A percentile compares a stretch with the other conserved stretches of the same genome.
Conservation (phyloP, 2,329 filamentous ascomycete species). For the Pseudocercospora fuligena region DNA sequence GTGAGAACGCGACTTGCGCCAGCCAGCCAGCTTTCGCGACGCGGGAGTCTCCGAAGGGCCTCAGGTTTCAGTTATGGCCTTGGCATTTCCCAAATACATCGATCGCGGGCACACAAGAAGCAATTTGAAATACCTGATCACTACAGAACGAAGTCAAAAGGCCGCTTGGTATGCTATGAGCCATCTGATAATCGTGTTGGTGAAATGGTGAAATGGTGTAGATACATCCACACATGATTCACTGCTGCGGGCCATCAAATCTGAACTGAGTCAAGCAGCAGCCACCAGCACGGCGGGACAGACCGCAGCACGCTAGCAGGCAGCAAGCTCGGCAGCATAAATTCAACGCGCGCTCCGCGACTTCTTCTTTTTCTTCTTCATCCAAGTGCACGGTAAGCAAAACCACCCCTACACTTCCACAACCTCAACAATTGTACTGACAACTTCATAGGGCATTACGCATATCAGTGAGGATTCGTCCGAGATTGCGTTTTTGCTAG, state of each 20-base stretch:
- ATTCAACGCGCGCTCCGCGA: not conserved
- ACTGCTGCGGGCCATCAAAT: not conserved
- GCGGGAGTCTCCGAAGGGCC: not conserved
- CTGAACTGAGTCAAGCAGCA: not conserved
- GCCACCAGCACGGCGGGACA: not conserved
- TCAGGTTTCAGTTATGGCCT: not conserved
- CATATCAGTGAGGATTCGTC: slow-evolving; percentile 86
- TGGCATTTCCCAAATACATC: not conserved
- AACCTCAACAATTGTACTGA: not conserved
- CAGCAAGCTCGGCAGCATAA: not conserved
- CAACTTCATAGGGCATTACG: slow-evolving; percentile 66
- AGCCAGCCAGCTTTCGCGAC: slow-evolving; percentile 9
- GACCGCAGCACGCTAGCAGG: not conserved
- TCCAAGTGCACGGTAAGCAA: slow-evolving; percentile 54
- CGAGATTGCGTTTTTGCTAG: slow-evolving; percentile 88
- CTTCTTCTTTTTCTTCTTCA: slow-evolving; percentile 23
- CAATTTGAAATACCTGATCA: no score
- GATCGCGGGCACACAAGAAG: no score
- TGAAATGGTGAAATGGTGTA: no score
- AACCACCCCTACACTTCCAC: not conserved
- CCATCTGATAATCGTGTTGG: no score
- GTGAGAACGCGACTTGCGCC: slow-evolving; percentile 7
- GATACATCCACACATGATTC: not conserved
- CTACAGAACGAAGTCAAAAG: no score
- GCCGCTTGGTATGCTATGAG: no score